A percentile compares a stretch with the other conserved stretches of the same genome.
Evolutionary conservation across 495 filamentous ascomycete genomes (phyloP).

Genomic region (Daldinia grandis): DNA sequence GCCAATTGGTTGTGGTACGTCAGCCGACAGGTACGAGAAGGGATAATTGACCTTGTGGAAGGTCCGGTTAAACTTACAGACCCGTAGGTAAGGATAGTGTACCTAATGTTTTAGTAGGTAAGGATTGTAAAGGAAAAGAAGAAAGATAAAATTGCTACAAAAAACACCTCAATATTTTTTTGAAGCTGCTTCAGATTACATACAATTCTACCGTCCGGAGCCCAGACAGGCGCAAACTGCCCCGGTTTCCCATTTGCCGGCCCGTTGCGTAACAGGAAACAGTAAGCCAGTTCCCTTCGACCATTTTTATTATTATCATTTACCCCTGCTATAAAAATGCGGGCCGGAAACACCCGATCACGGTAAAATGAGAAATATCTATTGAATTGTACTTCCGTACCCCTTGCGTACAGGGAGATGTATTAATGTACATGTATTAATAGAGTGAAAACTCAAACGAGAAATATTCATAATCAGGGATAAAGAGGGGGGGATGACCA

Average conservation of each 20-base stretch:
- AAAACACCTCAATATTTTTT: conserved; percentile 26
- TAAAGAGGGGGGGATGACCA: not conserved
- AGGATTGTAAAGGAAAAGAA: not conserved
- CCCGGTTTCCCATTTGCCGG: conserved; percentile 35
- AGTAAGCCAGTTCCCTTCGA: conserved; percentile 21
- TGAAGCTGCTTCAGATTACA: conserved; percentile 17
- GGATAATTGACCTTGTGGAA: conserved; percentile 16
- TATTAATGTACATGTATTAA: conserved; percentile 1
- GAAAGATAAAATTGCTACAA: conserved; percentile 3
- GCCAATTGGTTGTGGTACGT: conserved; percentile 34
- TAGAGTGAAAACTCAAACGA: conserved; percentile 1
- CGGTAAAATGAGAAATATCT: not conserved
- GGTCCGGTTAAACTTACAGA: conserved; percentile 22
- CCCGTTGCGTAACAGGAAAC: conserved; percentile 26
- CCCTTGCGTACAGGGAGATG: not conserved
- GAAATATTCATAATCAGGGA: not conserved
- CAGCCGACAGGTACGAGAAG: conserved; percentile 24
- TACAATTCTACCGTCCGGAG: conserved; percentile 16
- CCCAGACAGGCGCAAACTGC: conserved; percentile 9
- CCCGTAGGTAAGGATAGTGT: not conserved
- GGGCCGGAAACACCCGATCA: conserved; percentile 37
- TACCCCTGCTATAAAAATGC: conserved; percentile 25
- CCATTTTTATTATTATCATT: not conserved
- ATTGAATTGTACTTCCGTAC: conserved; percentile 8
- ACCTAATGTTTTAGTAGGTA: conserved; percentile 5